A percentile compares a stretch with the other conserved stretches of the same genome.
Conservation (phyloP, 1,284 basidiomycete genomes). For the Porphyrellus sp. region DNA sequence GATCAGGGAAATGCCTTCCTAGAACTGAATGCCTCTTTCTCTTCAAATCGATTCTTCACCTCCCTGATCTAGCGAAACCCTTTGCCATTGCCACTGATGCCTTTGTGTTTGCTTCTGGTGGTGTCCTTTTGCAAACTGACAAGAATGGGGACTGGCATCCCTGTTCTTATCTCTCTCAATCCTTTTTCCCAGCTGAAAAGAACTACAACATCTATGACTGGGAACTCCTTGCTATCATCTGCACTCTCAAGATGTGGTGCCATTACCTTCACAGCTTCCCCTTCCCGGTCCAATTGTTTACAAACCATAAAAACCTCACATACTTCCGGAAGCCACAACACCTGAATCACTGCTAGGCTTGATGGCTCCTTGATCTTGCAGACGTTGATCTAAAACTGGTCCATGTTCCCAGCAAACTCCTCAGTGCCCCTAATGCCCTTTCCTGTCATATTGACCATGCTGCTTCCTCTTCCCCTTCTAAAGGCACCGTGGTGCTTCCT, state of each 20-base stretch:
- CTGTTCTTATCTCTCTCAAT: background rate
- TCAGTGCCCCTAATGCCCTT: background rate
- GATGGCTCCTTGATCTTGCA: background rate
- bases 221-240: background rate
- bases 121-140: background rate
- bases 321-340: background rate
- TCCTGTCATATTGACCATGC: background rate
- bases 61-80: background rate
- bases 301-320: background rate
- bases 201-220: background rate
- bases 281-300: background rate
- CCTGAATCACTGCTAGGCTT: background rate
- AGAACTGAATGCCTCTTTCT: background rate
- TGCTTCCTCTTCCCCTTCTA: background rate
- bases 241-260: background rate
- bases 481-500: background rate
- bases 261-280: background rate
- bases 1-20: too few relatives aligned
- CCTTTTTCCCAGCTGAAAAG: background rate
- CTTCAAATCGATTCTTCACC: background rate
- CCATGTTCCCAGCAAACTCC: background rate
- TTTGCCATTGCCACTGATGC: background rate
- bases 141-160: background rate
- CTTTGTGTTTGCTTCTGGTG: background rate
- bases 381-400: background rate